Base-by-base conservation (phyloP, 805 yeast genomes). In the Lachancea cidri region DNA sequence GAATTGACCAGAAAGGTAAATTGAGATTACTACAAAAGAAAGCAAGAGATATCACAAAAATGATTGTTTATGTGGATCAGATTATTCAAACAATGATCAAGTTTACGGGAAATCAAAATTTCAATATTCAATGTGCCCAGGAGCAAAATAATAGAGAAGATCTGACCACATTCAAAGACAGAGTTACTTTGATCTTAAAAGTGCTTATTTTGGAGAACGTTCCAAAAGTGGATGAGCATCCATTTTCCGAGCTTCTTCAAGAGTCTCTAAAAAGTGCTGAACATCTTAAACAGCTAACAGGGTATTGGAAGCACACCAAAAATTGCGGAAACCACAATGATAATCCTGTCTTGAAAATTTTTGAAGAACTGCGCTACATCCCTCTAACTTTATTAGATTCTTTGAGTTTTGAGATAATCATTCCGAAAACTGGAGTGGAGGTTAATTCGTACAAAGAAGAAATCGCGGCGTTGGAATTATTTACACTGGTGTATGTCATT, bases 401-500 rank as follows among this genome's bases (percentile, higher is more conserved):
- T n/a, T 27, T 41, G 19, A 32, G 27, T 17, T 35, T 41, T 24
- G 36, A 36, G 5, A 31, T 41, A n/a, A 17, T 17, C 4, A 31
- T 41, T 33, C 40, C 44, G 5, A 6, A 13, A 15, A 7, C 7
- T 22, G 33, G 33, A 13, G n/a, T 25, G 14, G 17, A 16, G 6
- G 32, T 38, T 16, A 32, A 30, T 8, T 38, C 39, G 7, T 33
- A 31, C 4, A 30, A 17, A 18, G 33, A 33, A 16, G 40, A 41
- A 8, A 40, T 44, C 17, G 43, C 37, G 29, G 20, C 30, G 7
- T 25, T 36, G 25, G 43, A 44, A 19, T 35, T 17, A 4, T 41
- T 44, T 24, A 35, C 41, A 25, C 11, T 39, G 15, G 36, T 38
- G 13, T 44, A 41, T 17, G 42, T 36, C 19, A 44, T 41, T 36